phyloP scores from a whole-genome alignment of 208 protist genomes.

The Crithidia expoeki region DNA sequence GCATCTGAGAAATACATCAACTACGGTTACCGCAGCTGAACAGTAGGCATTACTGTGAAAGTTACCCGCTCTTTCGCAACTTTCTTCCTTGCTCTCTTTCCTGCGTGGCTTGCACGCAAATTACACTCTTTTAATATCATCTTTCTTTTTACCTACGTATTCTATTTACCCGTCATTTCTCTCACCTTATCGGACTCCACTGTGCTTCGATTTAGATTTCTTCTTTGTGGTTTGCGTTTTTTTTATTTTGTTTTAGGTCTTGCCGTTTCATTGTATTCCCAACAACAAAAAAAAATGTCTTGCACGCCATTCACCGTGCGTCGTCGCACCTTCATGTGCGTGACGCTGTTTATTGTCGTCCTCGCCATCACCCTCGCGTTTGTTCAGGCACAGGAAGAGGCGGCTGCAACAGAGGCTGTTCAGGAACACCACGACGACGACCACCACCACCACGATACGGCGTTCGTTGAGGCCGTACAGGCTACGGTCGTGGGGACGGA shows the following conservation, averaged over 20 bases:
- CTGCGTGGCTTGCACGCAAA: too few relatives aligned
- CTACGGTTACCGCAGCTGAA: too few relatives aligned
- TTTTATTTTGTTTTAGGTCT: background rate
- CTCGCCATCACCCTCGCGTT: conserved; percentile 19
- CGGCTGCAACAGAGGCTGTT: background rate
- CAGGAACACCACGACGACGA: background rate
- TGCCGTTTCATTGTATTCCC: too few relatives aligned
- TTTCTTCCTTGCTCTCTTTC: background rate
- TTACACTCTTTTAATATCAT: too few relatives aligned
- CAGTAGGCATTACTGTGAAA: too few relatives aligned
- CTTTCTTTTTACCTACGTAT: background rate
- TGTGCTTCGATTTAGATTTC: too few relatives aligned
- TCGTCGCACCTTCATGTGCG: conserved; percentile 27
- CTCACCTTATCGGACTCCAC: too few relatives aligned
- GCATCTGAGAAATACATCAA: too few relatives aligned
- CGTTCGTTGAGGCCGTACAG: too few relatives aligned
- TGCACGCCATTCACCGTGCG: background rate
- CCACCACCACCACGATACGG: too few relatives aligned
- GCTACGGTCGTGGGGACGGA: too few relatives aligned
- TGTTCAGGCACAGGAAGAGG: conserved; percentile 21
- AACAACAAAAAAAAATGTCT: conserved; percentile 4
- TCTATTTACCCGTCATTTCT: background rate
- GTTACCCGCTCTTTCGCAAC: background rate
- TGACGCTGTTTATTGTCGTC: conserved; percentile 18
- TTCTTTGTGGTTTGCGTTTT: background rate